A percentile compares a stretch with the other conserved stretches of the same genome.
Evolutionary conservation across 768 basidiomycete genomes (phyloP).

Genomic region (Lentinus tigrinus): DNA sequence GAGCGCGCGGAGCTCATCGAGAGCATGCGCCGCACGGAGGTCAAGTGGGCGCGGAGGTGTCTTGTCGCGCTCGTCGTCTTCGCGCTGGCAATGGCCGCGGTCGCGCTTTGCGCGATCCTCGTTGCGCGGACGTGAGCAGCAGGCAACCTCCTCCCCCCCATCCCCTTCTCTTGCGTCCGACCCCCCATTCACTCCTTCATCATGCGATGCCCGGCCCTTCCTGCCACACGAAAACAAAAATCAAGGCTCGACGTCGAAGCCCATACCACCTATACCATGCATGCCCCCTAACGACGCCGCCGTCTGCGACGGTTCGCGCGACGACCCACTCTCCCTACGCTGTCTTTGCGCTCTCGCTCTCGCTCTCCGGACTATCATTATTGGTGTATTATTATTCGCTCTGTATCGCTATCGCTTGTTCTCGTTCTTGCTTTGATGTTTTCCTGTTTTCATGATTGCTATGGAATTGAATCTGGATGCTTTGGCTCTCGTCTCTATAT

Average conservation of each 20-base stretch:
- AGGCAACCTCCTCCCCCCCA: not conserved
- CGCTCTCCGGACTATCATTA: conserved; percentile 5
- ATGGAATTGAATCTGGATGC: no score
- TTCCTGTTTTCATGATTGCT: not conserved
- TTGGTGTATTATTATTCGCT: not conserved
- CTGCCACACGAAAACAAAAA: no score
- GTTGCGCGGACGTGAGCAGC: conserved; percentile 17
- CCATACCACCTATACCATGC: no score
- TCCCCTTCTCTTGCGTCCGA: no score
- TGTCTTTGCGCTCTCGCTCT: not conserved
- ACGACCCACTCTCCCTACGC: not conserved
- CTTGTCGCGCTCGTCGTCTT: conserved; percentile 26
- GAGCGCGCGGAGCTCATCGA: conserved; percentile 34
- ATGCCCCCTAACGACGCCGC: not conserved
- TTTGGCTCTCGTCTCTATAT: no score
- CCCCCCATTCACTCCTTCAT: no score
- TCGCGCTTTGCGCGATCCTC: conserved; percentile 16
- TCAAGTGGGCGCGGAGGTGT: conserved; percentile 43
- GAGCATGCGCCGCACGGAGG: conserved; percentile 35
- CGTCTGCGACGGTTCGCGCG: no score
- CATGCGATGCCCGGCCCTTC: no score
- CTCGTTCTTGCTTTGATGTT: no score
- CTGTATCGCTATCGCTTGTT: conserved; percentile 3
- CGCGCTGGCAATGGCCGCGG: conserved; percentile 19
- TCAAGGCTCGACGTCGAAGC: no score